A percentile compares a stretch with the other conserved stretches of the same genome.
Conservation (phyloP, 768 basidiomycete genomes). For the Serendipita sp. region DNA sequence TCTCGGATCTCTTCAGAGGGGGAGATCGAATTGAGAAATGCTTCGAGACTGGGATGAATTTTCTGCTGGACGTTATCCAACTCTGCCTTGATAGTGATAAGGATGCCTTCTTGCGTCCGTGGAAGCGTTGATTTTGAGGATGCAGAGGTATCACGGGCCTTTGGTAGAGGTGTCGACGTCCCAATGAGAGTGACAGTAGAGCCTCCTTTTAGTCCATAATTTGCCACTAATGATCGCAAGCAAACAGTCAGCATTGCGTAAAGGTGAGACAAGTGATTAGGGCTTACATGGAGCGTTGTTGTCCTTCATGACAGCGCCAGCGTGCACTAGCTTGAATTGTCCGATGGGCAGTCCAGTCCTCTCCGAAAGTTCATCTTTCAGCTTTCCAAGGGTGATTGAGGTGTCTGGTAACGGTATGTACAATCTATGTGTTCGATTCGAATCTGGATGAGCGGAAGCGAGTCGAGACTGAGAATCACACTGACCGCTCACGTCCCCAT, state of each 20-base stretch:
- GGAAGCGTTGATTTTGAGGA: constrained; percentile 17
- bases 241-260: background rate
- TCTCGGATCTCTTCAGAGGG: constrained; percentile 12
- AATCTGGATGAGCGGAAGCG: background rate
- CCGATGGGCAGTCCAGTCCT: constrained; percentile 53
- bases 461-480: background rate
- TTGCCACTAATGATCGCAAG: constrained; percentile 33
- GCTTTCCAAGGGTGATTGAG: constrained; percentile 24
- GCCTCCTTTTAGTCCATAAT: constrained; percentile 54
- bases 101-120: constrained; percentile 29
- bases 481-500: background rate
- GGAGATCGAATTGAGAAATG: constrained; percentile 34
- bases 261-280: background rate
- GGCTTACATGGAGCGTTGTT: constrained; percentile 46
- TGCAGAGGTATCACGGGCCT: constrained; percentile 12
- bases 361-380: constrained; percentile 49
- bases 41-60: constrained; percentile 40
- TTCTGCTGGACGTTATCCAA: constrained; percentile 33
- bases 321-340: constrained; percentile 75
- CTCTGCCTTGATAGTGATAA: constrained; percentile 40
- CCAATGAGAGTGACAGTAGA: constrained; percentile 60
- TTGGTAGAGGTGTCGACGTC: constrained; percentile 17
- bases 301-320: constrained; percentile 83
- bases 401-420: background rate
- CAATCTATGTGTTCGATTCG: background rate